Evolutionary conservation across 2,329 filamentous ascomycete species (phyloP).

Genomic region (Parastagonospora nodorum): DNA sequence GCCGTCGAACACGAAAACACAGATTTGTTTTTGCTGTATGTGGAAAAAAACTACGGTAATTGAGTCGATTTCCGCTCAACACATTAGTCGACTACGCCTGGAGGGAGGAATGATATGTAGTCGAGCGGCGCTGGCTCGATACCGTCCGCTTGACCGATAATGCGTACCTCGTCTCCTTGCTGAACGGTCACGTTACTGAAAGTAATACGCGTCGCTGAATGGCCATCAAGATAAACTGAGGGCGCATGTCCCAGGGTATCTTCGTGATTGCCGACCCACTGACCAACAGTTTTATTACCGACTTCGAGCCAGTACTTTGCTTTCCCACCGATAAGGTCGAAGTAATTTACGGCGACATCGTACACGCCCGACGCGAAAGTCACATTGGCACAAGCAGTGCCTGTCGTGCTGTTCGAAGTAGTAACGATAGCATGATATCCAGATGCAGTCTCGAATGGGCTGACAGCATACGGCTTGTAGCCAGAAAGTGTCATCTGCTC

Average conservation of each 20-base stretch:
- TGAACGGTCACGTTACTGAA: slow-evolving; percentile 58
- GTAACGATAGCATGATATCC: slow-evolving; percentile 62
- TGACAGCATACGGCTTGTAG: slow-evolving; percentile 60
- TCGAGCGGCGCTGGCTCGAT: slow-evolving; percentile 69
- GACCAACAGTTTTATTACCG: slow-evolving; percentile 58
- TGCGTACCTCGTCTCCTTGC: slow-evolving; percentile 59
- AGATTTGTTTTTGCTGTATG: too few relatives aligned
- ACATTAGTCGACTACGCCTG: slow-evolving; percentile 60
- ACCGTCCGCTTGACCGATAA: slow-evolving; percentile 64
- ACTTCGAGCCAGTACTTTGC: slow-evolving; percentile 62
- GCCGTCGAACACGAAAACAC: not conserved
- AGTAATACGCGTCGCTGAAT: slow-evolving; percentile 67
- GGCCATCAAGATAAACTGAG: slow-evolving; percentile 65
- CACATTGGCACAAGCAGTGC: slow-evolving; percentile 55
- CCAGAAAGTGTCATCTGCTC: slow-evolving; percentile 66
- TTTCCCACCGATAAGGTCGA: slow-evolving; percentile 64
- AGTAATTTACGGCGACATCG: slow-evolving; percentile 70
- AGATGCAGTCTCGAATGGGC: slow-evolving; percentile 65
- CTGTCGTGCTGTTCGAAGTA: slow-evolving; percentile 56
- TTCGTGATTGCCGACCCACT: slow-evolving; percentile 66
- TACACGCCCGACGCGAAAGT: slow-evolving; percentile 61
- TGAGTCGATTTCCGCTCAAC: not conserved
- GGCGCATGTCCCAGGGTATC: slow-evolving; percentile 63
- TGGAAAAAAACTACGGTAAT: too few relatives aligned
- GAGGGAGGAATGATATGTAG: slow-evolving; percentile 67